Evolutionary conservation across 768 basidiomycete species (phyloP).

Genomic region (Punctularia strigosozonata): DNA sequence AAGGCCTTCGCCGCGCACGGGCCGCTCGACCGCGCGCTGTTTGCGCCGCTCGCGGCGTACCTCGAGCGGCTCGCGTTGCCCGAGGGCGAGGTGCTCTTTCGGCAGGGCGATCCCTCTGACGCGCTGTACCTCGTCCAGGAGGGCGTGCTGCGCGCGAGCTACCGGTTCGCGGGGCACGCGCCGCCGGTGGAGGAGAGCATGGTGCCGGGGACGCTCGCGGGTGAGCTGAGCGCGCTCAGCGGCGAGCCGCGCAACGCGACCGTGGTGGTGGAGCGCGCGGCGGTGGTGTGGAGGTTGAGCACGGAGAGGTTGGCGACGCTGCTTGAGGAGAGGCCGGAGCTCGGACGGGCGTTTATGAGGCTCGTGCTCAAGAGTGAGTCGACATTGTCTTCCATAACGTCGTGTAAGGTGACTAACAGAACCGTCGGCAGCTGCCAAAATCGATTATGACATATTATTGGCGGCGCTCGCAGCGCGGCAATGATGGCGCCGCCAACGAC

Average conservation of each 20-base stretch:
- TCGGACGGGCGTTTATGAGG: slow-evolving; percentile 54
- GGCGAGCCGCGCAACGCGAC: slow-evolving; percentile 75
- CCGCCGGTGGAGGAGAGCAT: slow-evolving; percentile 75
- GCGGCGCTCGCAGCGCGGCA: slow-evolving; percentile 38
- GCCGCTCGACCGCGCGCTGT: slow-evolving; percentile 39
- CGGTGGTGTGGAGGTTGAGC: slow-evolving; percentile 74
- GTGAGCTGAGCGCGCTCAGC: slow-evolving; percentile 80
- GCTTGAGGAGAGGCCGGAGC: slow-evolving; percentile 53
- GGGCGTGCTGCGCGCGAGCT: slow-evolving; percentile 76
- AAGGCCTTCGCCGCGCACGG: slow-evolving; percentile 75
- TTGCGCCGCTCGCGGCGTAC: slow-evolving; percentile 56
- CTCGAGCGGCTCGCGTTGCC: slow-evolving; percentile 51
- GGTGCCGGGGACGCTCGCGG: slow-evolving; percentile 88
- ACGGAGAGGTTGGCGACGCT: slow-evolving; percentile 43
- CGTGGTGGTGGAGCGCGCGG: slow-evolving; percentile 68
- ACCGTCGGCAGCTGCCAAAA: slow-evolving; percentile 40
- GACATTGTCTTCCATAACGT: not conserved
- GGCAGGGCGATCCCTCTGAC: slow-evolving; percentile 62
- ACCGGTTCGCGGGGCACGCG: slow-evolving; percentile 59
- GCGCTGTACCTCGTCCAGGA: slow-evolving; percentile 85
- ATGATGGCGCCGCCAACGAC: too few species aligned
- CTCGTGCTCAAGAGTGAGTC: slow-evolving; percentile 63
- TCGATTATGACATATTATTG: slow-evolving; percentile 50
- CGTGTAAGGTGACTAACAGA: not conserved
- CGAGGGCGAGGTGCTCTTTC: slow-evolving; percentile 59